These are phyloP conservation scores for Calonectria ilicicola DNA, from an alignment of 2,329 filamentous ascomycete species.

Conservation along the genomic window DNA sequence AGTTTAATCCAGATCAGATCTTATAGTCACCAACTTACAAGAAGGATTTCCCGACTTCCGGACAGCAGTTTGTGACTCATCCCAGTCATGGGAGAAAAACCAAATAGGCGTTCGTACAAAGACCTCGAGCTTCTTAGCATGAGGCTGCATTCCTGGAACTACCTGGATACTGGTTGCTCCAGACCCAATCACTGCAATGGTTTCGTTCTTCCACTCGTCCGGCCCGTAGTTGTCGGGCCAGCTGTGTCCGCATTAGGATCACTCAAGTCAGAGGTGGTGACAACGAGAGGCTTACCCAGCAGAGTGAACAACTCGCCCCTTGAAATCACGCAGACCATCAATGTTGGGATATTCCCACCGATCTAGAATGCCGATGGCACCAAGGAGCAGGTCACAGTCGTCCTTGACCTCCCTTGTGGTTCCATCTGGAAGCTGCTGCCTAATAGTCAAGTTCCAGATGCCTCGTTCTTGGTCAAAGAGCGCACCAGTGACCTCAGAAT, in stretches of 20 bases:
- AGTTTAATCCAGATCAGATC: too few species aligned
- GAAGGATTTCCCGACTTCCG: too few species aligned
- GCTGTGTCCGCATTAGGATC: neutral
- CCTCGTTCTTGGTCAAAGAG: neutral
- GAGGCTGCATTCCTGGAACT: constrained; percentile 14
- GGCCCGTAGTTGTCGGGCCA: neutral
- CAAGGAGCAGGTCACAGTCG: neutral
- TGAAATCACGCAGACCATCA: neutral
- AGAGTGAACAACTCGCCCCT: neutral
- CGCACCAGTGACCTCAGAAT: neutral
- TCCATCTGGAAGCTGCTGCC: neutral
- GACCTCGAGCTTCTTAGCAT: constrained; percentile 11
- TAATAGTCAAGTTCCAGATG: neutral
- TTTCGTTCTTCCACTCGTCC: neutral
- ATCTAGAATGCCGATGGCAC: neutral
- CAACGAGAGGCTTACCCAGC: neutral
- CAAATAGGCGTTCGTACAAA: neutral
- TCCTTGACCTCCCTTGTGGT: neutral
- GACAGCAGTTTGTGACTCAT: neutral
- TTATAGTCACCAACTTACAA: too few species aligned
- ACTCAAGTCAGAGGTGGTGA: neutral
- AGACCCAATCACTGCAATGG: constrained; percentile 7
- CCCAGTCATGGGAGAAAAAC: neutral
- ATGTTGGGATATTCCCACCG: constrained; percentile 3
- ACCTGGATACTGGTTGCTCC: constrained; percentile 6